Conservation (phyloP, 176 grass and related monocot genomes). For the Oryza meyeriana region DNA sequence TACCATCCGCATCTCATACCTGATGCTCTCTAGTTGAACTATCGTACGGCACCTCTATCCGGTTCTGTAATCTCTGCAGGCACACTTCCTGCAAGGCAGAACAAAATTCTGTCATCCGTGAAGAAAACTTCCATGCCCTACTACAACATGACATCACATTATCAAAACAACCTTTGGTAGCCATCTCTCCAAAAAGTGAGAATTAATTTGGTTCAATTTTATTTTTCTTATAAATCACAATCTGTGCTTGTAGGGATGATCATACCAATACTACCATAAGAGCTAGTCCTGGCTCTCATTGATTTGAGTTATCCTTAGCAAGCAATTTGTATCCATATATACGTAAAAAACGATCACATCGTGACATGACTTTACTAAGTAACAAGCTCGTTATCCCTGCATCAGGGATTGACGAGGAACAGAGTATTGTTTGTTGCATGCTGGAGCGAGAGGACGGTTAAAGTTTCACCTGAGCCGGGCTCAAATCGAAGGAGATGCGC, state of each 20-base stretch:
- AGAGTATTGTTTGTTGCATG: not conserved
- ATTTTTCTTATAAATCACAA: conserved; percentile 10
- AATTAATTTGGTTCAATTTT: not conserved
- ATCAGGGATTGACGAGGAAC: not conserved
- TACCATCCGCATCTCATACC: conserved; percentile 30
- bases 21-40: conserved; percentile 62
- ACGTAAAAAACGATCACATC: not conserved
- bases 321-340: not conserved
- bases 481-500: conserved; percentile 74
- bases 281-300: not conserved
- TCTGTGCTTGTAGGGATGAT: not conserved
- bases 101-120: not conserved
- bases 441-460: not conserved
- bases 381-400: not conserved
- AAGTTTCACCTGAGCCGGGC: conserved; percentile 20
- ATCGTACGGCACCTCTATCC: conserved; percentile 63
- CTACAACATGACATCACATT: not conserved
- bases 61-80: conserved; percentile 63
- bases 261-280: not conserved
- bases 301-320: not conserved
- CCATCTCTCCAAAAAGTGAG: not conserved
- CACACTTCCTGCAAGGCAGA: conserved; percentile 59
- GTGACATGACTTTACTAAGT: not conserved
- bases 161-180: not conserved
- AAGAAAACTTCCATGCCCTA: not conserved